These are phyloP conservation scores for Brassica hybrid DNA, from an alignment of 441 rosid genomes.

Conservation along the genomic window DNA sequence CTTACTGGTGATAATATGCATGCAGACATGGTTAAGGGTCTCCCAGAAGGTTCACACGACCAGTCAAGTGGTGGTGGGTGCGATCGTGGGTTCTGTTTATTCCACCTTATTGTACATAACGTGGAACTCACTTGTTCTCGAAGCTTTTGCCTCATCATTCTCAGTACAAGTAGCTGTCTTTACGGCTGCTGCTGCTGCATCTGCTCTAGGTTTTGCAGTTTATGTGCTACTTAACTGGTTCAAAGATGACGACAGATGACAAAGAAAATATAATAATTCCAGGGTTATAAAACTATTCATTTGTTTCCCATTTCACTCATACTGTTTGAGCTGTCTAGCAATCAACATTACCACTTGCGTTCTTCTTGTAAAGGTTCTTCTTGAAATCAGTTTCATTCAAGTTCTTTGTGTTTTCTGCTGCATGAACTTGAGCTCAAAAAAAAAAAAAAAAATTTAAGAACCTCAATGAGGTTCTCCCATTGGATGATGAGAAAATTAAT, in stretches of 20 bases:
- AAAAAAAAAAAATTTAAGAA: too few species aligned
- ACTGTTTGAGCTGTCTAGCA: conserved; percentile 4
- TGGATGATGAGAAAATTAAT: too few species aligned
- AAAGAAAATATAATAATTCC: not conserved
- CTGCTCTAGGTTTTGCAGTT: too few species aligned
- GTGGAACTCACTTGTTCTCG: conserved; percentile 62
- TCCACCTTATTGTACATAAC: conserved; percentile 65
- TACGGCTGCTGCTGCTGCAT: too few species aligned
- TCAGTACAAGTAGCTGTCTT: too few species aligned
- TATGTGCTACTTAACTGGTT: too few species aligned
- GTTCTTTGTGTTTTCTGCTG: conserved; percentile 62
- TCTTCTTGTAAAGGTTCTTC: conserved; percentile 67
- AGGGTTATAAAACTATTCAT: not conserved
- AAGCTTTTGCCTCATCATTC: too few species aligned
- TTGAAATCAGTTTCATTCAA: conserved; percentile 67
- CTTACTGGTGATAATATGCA: conserved; percentile 18
- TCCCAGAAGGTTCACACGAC: conserved; percentile 77
- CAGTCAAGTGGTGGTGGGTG: conserved; percentile 82
- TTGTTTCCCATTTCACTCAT: conserved; percentile 12
- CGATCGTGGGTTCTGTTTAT: conserved; percentile 60
- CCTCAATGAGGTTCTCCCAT: too few species aligned
- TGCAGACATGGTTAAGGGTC: conserved; percentile 87
- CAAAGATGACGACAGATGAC: conserved; percentile 18
- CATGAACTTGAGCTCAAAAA: conserved; percentile 56
- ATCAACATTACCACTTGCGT: conserved; percentile 14